These are phyloP conservation scores for Austroboletus eburneus DNA, from an alignment of 768 basidiomycete species.

Conservation along the genomic window DNA sequence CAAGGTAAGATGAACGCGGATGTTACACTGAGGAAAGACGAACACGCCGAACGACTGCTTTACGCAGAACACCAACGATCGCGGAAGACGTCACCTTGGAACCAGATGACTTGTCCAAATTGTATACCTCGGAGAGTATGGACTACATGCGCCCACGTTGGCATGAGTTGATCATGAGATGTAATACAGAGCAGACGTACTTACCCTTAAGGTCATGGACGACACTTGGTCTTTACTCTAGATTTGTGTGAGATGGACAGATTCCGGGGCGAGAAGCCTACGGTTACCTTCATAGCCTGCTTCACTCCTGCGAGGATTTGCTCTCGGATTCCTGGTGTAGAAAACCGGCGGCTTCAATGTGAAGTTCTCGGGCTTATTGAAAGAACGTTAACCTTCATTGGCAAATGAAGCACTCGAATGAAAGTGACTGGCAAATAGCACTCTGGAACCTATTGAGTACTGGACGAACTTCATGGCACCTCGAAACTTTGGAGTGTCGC, in stretches of 20 bases:
- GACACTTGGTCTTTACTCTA: constrained; percentile 55
- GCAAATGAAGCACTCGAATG: constrained; percentile 11
- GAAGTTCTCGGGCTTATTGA: not conserved
- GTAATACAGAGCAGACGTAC: constrained; percentile 29
- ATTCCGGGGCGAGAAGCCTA: not conserved
- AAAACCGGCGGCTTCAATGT: not conserved
- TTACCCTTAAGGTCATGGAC: constrained; percentile 56
- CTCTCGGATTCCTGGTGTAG: constrained; percentile 46
- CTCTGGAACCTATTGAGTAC: constrained; percentile 11
- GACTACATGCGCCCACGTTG: constrained; percentile 38
- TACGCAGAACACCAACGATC: constrained; percentile 52
- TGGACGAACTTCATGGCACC: constrained; percentile 11
- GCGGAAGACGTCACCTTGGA: constrained; percentile 44
- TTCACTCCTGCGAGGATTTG: constrained; percentile 54
- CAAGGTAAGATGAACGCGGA: too few relatives aligned
- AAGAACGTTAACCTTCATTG: constrained; percentile 19
- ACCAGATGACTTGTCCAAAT: constrained; percentile 54
- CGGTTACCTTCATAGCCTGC: constrained; percentile 59
- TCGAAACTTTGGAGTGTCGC: not conserved
- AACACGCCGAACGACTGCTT: constrained; percentile 56
- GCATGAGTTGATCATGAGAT: not conserved
- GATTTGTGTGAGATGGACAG: constrained; percentile 2
- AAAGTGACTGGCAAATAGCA: constrained; percentile 3
- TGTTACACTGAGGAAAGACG: constrained; percentile 26
- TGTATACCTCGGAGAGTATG: constrained; percentile 64